Percentiles rank a stretch among this genome's conserved stretches.
Conservation (phyloP, 2,329 filamentous ascomycete genomes). For the Microdochium paspali region DNA sequence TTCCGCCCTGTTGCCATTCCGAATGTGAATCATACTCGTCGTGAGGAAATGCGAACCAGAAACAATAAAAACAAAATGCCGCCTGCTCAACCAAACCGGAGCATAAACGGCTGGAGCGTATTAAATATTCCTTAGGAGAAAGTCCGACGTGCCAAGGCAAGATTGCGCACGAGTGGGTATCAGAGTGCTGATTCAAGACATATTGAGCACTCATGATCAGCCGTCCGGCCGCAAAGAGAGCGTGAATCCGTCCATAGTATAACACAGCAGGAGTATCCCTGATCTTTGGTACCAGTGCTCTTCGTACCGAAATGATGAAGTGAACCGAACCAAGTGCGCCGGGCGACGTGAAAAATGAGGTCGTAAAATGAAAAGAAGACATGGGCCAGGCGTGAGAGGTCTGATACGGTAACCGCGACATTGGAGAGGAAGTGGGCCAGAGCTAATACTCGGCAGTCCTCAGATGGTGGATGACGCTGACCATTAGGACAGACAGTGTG, state of each 20-base stretch:
- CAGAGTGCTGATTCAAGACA: no score
- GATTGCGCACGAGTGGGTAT: no score
- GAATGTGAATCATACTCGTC: conserved; percentile 1
- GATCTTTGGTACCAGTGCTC: background rate
- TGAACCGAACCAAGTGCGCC: background rate
- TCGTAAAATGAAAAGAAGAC: background rate
- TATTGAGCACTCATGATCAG: no score
- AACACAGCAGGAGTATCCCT: background rate
- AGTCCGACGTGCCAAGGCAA: background rate
- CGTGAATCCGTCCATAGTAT: background rate
- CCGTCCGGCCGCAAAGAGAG: no score
- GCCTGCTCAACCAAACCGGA: background rate
- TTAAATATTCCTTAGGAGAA: background rate
- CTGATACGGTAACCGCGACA: no score
- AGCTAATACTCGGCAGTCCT: no score
- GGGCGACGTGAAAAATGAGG: background rate
- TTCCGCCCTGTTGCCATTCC: background rate
- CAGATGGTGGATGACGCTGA: no score
- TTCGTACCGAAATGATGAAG: background rate
- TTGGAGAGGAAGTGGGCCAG: no score
- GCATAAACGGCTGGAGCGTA: background rate
- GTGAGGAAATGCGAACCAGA: background rate
- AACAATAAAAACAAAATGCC: background rate
- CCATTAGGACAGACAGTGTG: no score
- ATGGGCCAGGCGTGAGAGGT: no score